Evolutionary conservation across 345 rosid genomes (phyloP), one percentile per base, ranked within the genome.

Genomic region (Acer negundo): DNA sequence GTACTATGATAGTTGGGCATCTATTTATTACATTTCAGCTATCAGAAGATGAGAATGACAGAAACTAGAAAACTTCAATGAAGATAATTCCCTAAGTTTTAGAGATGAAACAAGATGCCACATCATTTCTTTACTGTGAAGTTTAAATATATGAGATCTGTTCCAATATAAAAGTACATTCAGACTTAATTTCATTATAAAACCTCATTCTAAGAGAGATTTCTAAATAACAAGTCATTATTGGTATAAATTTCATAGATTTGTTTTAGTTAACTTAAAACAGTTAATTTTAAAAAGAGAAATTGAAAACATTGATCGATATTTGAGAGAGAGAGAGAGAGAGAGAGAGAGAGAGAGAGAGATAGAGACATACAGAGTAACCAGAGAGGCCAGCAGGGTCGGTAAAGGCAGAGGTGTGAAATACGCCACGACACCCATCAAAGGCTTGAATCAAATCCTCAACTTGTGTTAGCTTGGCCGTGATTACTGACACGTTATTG

Each of bases 351-450:
- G 1, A 46, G 51, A 84, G n/a, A 46, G 49, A 46, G 13, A 46
- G 13, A 2, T 12, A 59, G 1, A 46, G 51, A 84, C 89, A 73
- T 67, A 95, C 99, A 40, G 99, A 88, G 80, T 95, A 95, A 19
- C 99, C 99, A 24, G 99, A 91, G 74, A 95, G 86, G 35, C 99
- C 99, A 20, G 93, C 89, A 0, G 97, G 97, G 77, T 95, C 99
- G 0, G 80, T 80, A 55, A 93, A 93, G 0, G 94, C 85, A 47
- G 91, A 77, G 81, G 98, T 90, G 86, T 95, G 99, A 74, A 95
- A 90, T 16, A 95, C 95, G 75, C 93, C 98, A 72, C 80, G 81
- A 82, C 99, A 95, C 17, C 97, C 99, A 10, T 90, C 85, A 63
- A 95, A 90, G 11, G 97, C 98, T 23, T 83, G 88, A 15, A 69